phyloP scores from a whole-genome alignment of 495 filamentous ascomycete genomes.

The Cetradonia linearis region DNA sequence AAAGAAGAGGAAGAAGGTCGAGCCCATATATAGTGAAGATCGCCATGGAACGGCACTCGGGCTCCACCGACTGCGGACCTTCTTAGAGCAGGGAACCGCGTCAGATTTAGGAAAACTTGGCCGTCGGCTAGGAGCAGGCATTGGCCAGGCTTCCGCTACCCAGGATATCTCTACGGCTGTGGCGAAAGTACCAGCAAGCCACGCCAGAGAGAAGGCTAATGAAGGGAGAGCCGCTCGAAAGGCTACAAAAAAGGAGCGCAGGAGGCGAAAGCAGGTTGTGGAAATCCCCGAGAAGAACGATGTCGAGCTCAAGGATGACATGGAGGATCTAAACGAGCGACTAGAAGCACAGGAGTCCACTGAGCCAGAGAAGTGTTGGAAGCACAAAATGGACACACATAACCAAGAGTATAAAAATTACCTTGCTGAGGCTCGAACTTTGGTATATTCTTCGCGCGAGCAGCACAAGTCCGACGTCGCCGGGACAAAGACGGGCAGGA shows the following conservation, averaged over 20 bases:
- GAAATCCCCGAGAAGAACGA: not conserved
- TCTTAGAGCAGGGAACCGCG: too few species aligned
- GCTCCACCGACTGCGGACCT: too few species aligned
- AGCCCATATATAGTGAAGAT: not conserved
- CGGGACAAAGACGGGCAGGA: slow-evolving; percentile 1
- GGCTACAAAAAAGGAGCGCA: not conserved
- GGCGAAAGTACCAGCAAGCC: not conserved
- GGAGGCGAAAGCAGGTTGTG: not conserved
- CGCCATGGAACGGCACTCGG: too few species aligned
- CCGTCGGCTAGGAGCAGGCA: too few species aligned
- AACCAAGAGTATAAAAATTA: too few species aligned
- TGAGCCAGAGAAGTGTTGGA: not conserved
- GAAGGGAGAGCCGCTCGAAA: not conserved
- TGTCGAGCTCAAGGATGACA: not conserved
- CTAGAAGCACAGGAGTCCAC: not conserved
- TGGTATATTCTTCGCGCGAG: too few species aligned
- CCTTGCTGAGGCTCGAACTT: too few species aligned
- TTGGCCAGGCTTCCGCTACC: too few species aligned
- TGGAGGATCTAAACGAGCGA: not conserved
- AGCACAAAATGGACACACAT: not conserved
- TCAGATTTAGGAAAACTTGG: too few species aligned
- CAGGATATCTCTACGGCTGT: not conserved
- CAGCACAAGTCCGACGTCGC: not conserved
- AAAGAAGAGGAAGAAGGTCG: not conserved
- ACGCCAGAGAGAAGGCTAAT: too few species aligned